phyloP scores from a whole-genome alignment of 371 early-diverging fungal species.

The Mortierella sp. region DNA sequence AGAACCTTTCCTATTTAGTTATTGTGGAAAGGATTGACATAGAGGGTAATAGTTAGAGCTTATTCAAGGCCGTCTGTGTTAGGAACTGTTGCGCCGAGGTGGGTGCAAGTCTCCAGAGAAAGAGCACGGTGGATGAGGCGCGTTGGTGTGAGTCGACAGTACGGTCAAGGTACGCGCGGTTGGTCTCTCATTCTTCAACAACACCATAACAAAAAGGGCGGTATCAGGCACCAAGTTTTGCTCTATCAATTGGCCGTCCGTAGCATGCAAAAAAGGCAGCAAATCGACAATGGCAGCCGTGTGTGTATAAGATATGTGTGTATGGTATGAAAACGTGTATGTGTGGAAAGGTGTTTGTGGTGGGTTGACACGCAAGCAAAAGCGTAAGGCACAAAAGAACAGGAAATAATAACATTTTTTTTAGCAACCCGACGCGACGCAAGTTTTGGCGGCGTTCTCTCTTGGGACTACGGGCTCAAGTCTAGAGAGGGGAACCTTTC shows the following conservation, averaged over 20 bases:
- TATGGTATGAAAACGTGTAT: not conserved
- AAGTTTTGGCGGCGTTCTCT: not conserved
- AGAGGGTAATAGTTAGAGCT: not conserved
- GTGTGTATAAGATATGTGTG: not conserved
- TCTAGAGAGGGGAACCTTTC: constrained; percentile 8
- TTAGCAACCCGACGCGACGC: constrained; percentile 8
- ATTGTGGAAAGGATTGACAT: not conserved
- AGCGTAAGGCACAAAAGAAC: not conserved
- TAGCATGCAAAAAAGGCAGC: too few relatives aligned
- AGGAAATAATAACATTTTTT: not conserved
- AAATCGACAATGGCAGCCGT: too few relatives aligned
- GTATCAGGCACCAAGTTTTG: too few relatives aligned
- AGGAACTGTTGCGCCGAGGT: not conserved
- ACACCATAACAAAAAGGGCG: too few relatives aligned
- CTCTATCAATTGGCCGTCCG: too few relatives aligned
- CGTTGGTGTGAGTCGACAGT: not conserved
- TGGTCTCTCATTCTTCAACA: not conserved
- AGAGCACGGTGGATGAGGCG: not conserved
- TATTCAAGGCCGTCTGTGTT: not conserved
- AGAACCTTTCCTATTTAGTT: constrained; percentile 59
- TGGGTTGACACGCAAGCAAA: not conserved
- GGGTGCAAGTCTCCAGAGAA: not conserved
- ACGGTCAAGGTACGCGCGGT: not conserved
- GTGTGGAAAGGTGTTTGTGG: not conserved
- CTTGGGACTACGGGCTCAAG: constrained; percentile 8